phyloP scores from a whole-genome alignment of 2,329 filamentous ascomycete genomes.

The Mariannaea sp. region DNA sequence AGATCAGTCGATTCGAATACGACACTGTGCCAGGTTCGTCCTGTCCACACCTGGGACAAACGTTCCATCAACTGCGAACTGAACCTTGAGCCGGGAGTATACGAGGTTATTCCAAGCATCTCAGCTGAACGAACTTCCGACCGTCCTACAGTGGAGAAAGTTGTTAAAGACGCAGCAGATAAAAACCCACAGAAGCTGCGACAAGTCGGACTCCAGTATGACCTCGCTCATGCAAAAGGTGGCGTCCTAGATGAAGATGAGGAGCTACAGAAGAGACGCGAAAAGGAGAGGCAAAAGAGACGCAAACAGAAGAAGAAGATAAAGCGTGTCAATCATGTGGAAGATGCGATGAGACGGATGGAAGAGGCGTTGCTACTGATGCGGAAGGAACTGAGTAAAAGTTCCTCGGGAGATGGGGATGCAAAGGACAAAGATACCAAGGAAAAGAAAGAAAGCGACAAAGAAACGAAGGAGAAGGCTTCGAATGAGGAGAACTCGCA shows the following conservation, averaged over 20 bases:
- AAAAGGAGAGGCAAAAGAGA: slow-evolving; percentile 36
- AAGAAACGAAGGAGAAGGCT: slow-evolving; percentile 16
- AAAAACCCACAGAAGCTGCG: slow-evolving; percentile 66
- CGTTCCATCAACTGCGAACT: slow-evolving; percentile 74
- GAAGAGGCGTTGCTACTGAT: slow-evolving; percentile 34
- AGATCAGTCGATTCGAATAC: slow-evolving; percentile 27
- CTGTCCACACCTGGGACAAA: slow-evolving; percentile 48
- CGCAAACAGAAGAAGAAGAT: slow-evolving; percentile 30
- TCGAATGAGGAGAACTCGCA: slow-evolving; percentile 22
- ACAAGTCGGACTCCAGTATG: slow-evolving; percentile 62
- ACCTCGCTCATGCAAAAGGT: slow-evolving; percentile 64
- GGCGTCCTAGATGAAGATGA: slow-evolving; percentile 57
- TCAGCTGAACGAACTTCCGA: slow-evolving; percentile 55
- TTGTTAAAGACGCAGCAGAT: slow-evolving; percentile 55
- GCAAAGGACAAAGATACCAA: slow-evolving; percentile 17
- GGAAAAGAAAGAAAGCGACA: slow-evolving; percentile 18
- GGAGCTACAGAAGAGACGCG: slow-evolving; percentile 37
- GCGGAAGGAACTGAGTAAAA: slow-evolving; percentile 29
- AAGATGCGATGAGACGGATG: slow-evolving; percentile 35
- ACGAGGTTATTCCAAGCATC: slow-evolving; percentile 72
- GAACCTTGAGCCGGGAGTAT: slow-evolving; percentile 69
- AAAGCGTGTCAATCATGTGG: slow-evolving; percentile 28
- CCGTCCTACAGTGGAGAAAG: slow-evolving; percentile 59
- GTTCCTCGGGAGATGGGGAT: not conserved
- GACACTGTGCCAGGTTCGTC: slow-evolving; percentile 31